Evolutionary conservation across 257 asterid genomes (phyloP), one percentile per base, ranked within the genome.

Genomic region (Solanum okadae): DNA sequence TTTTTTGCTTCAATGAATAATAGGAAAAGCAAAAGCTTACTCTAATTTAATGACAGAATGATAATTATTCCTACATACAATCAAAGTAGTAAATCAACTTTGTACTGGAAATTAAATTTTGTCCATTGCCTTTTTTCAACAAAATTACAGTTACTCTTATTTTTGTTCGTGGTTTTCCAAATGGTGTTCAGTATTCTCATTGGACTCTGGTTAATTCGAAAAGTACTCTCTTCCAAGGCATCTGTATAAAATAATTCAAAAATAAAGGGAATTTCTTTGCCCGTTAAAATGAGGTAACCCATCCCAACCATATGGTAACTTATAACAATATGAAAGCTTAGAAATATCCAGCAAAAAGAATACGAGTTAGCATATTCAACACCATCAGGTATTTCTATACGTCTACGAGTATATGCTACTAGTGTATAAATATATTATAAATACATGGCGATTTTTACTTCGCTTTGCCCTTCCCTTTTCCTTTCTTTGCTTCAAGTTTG

Each of bases 401-500:
- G 16, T 75, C 22, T 13, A 61, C 12, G 42, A 61, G 49, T 85
- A 63, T 73, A 25, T 14, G n/a, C 25, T 56, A 46, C 40, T 5
- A 44, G 29, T 84, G n/a, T 78, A 31, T 44, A 75, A 2, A 18
- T 18, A 13, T 27, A 38, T 23, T 38, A 27, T 27, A 44, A 33
- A 79, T 79, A 46, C 67, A 27, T 27, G 0, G 10, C 38, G 27
- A 5, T 35, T 79, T 84, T 88, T 92, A 96, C 89, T 94, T 96
- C 37, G 92, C 92, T 89, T 95, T 96, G 42, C 98, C 99, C 90
- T 97, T 97, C 0, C 99, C 99, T 91, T 95, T 97, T 87, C 99
- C 98, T 88, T 95, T 97, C 91, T 96, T 97, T 49, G 98, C 95
- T 4, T 95, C 98, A 63, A 96, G 98, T 91, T 96, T 97, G 88